Percentiles rank a stretch among this genome's conserved stretches.
These are phyloP conservation scores for Phytopythium boreale DNA, from an alignment of 352 stramenopile genomes.

Conservation along the genomic window DNA sequence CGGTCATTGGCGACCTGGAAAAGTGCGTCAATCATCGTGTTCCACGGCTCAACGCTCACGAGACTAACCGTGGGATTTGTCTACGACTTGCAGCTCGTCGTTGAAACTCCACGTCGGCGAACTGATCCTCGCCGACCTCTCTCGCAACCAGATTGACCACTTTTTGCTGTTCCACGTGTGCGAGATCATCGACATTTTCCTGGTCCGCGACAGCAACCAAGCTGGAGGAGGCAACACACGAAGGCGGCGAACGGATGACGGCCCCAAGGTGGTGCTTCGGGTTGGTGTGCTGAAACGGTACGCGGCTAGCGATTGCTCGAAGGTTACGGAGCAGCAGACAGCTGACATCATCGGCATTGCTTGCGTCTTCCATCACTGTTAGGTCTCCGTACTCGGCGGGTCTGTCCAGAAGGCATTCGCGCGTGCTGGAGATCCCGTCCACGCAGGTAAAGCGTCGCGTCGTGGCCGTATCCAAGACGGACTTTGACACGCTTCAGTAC, in stretches of 20 bases:
- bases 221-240: constrained; percentile 17
- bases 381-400: constrained; percentile 57
- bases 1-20: constrained; percentile 59
- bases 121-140: constrained; percentile 71
- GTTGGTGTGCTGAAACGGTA: constrained; percentile 70
- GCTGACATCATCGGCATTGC: not conserved
- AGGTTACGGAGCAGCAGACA: not conserved
- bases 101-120: constrained; percentile 70
- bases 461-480: constrained; percentile 57
- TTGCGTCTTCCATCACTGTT: not conserved
- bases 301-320: not conserved
- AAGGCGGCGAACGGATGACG: constrained; percentile 24
- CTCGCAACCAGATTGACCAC: constrained; percentile 54
- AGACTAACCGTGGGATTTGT: not conserved
- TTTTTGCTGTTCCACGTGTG: constrained; percentile 78
- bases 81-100: constrained; percentile 17
- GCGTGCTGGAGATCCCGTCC: constrained; percentile 47
- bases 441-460: constrained; percentile 68
- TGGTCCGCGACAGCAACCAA: constrained; percentile 14
- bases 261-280: constrained; percentile 35
- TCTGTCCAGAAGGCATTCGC: constrained; percentile 34
- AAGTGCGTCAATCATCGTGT: constrained; percentile 26
- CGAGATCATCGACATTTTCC: constrained; percentile 70
- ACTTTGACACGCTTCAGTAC: constrained; percentile 60
- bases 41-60: not conserved